Conservation (phyloP, 176 grass and related monocot genomes). For the Cymbopogon citratus region DNA sequence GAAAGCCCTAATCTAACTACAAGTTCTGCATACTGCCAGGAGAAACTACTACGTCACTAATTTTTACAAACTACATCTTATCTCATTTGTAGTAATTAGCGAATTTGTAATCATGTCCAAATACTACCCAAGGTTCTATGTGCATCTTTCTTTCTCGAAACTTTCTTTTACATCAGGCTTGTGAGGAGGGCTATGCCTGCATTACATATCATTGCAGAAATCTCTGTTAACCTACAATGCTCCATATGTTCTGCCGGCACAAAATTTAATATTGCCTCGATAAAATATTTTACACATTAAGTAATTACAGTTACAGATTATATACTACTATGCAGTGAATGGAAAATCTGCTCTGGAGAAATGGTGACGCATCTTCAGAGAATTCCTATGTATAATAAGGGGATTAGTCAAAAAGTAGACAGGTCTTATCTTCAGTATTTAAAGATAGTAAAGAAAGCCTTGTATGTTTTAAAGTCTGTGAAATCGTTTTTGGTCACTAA, state of each 20-base stretch:
- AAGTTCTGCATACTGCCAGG: background rate
- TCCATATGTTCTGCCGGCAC: background rate
- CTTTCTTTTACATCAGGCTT: background rate
- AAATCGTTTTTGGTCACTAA: too few species aligned
- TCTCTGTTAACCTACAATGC: background rate
- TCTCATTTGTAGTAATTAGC: background rate
- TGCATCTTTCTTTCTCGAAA: background rate
- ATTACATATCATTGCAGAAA: background rate
- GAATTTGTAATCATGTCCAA: background rate
- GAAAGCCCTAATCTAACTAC: background rate
- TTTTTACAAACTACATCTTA: background rate
- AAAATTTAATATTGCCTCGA: too few species aligned
- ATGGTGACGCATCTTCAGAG: too few species aligned
- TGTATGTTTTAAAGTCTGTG: too few species aligned
- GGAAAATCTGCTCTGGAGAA: too few species aligned
- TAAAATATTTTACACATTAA: too few species aligned
- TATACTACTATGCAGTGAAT: too few species aligned
- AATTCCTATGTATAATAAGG: too few species aligned
- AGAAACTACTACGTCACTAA: background rate
- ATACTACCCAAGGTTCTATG: background rate
- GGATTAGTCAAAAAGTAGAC: too few species aligned
- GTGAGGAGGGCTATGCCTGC: background rate
- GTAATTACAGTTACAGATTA: too few species aligned
- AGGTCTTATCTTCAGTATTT: too few species aligned
- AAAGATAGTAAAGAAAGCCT: too few species aligned